A percentile compares a stretch with the other conserved stretches of the same genome.
phyloP scores from a whole-genome alignment of 78 protist species.

The Isochrysis galbana region DNA sequence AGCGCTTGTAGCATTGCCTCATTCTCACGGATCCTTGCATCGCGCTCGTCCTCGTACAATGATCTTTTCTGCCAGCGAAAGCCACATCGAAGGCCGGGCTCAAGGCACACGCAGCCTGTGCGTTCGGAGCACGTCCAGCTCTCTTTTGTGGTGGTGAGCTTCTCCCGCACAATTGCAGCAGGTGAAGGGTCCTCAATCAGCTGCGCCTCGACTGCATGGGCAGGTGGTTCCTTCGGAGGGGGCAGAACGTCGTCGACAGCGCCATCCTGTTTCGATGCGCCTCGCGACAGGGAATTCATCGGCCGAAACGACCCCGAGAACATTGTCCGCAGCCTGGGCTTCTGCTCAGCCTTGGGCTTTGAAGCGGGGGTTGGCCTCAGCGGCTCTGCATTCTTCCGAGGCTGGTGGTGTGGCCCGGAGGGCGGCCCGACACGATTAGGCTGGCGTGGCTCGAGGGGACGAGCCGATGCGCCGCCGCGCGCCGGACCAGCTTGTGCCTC shows the following conservation, averaged over 20 bases:
- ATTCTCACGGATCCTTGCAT: background rate
- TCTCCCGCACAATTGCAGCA: background rate
- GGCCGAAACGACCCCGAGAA: too few relatives aligned
- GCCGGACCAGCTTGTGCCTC: background rate
- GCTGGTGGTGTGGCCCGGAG: background rate
- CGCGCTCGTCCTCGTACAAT: background rate
- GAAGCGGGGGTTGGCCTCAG: background rate
- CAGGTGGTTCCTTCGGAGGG: too few relatives aligned
- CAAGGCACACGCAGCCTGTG: background rate
- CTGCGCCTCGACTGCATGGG: too few relatives aligned
- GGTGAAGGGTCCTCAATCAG: too few relatives aligned
- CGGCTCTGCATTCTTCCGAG: background rate
- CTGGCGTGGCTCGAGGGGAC: background rate
- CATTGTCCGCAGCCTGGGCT: too few relatives aligned
- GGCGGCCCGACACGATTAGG: too few relatives aligned
- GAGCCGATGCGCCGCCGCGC: background rate
- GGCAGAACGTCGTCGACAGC: background rate
- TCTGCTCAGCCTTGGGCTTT: too few relatives aligned
- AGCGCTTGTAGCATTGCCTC: background rate
- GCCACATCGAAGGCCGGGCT: background rate
- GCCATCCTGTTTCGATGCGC: background rate
- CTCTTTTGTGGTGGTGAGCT: background rate
- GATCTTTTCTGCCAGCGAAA: background rate
- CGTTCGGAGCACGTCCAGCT: background rate
- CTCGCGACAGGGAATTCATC: too few relatives aligned